Percentiles rank a stretch among this genome's conserved stretches.
These are phyloP conservation scores for Dictyostelium intermedium DNA, from an alignment of 78 protist species.

Conservation along the genomic window DNA sequence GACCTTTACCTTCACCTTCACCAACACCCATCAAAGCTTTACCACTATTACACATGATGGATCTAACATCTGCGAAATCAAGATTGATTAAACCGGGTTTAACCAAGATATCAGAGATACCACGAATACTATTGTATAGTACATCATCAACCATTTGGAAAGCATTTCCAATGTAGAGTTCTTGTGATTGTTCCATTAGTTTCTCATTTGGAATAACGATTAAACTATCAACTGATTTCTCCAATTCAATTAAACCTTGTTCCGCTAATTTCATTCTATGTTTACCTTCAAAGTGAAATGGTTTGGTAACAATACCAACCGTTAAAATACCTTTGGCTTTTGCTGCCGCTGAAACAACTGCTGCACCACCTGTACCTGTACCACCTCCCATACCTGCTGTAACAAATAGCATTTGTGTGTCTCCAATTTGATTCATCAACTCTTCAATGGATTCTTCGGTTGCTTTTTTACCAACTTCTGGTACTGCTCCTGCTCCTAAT, in stretches of 20 bases:
- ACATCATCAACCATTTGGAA: slow-evolving; percentile 89
- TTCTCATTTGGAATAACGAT: slow-evolving; percentile 90
- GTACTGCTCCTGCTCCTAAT: slow-evolving; percentile 91
- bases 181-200: slow-evolving; percentile 61
- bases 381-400: slow-evolving; percentile 95
- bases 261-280: slow-evolving; percentile 79
- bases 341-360: slow-evolving; percentile 83
- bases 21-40: slow-evolving; percentile 87
- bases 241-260: slow-evolving; percentile 74
- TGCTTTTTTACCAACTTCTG: slow-evolving; percentile 83
- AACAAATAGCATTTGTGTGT: slow-evolving; percentile 88
- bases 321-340: slow-evolving; percentile 78
- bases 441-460: slow-evolving; percentile 82
- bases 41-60: slow-evolving; percentile 86
- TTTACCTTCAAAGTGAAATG: slow-evolving; percentile 87
- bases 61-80: slow-evolving; percentile 91
- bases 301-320: slow-evolving; percentile 86
- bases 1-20: slow-evolving; percentile 78
- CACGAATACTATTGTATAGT: slow-evolving; percentile 85
- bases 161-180: slow-evolving; percentile 80
- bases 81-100: slow-evolving; percentile 92
- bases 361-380: slow-evolving; percentile 93
- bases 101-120: slow-evolving; percentile 88
- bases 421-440: slow-evolving; percentile 58
- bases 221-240: slow-evolving; percentile 81